phyloP scores from a whole-genome alignment of 805 yeast genomes.

The Kodamaea restingae region DNA sequence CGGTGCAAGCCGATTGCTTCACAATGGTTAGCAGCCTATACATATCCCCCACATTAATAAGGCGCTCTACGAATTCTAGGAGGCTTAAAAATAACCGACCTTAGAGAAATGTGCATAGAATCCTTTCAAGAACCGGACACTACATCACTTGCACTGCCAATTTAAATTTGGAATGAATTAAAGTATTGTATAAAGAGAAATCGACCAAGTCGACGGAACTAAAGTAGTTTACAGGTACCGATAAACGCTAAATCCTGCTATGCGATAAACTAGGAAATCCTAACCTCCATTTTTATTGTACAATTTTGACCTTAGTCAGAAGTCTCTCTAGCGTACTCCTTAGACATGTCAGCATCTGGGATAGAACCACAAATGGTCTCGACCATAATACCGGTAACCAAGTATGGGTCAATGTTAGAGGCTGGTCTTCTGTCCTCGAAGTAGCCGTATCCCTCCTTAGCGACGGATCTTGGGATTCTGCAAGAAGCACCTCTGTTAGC shows the following conservation, averaged over 20 bases:
- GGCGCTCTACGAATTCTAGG: too few species aligned
- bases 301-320: constrained; percentile 5
- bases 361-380: constrained; percentile 95
- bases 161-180: background rate
- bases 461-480: constrained; percentile 98
- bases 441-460: constrained; percentile 96
- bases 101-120: too few species aligned
- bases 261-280: constrained; percentile 1
- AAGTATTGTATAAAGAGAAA: background rate
- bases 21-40: too few species aligned
- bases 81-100: too few species aligned
- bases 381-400: constrained; percentile 96
- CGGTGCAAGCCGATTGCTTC: too few species aligned
- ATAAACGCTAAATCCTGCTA: background rate
- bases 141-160: background rate
- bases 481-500: constrained; percentile 99
- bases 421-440: constrained; percentile 99
- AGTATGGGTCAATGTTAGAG: constrained; percentile 97
- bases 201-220: background rate
- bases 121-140: background rate
- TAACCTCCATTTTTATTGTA: background rate
- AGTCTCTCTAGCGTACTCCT: constrained; percentile 76
- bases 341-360: constrained; percentile 91
- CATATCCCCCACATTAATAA: too few species aligned
- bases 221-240: constrained; percentile 2